Base-by-base conservation (phyloP, 345 rosid genomes). In the Citrus maxima region DNA sequence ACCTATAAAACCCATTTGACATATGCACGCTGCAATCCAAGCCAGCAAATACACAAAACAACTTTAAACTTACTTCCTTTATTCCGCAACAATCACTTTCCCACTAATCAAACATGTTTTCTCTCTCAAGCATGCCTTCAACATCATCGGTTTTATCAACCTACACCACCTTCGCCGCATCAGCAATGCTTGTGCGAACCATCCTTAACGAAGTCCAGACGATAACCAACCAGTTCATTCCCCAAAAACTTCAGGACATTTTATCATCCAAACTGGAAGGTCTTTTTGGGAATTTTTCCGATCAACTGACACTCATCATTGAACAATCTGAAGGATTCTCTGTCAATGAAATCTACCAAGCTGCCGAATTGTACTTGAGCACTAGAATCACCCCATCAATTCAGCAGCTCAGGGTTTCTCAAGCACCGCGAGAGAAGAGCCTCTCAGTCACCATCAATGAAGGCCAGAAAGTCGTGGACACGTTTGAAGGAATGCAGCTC, bases 391-490 rank as follows among this genome's bases (percentile, higher is more conserved):
- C 25, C 10, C 56, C 78, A 9, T 27, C 74, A 2, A 37, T 79
- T 42, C 9, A 66, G 12, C 73, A 56, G 68, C 67, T 79, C 22
- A 66, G 67, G 60, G 78, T 79, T 58, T 73, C 73, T n/a, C 69
- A 67, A 30, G 22, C 25, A 27, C 73, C 40, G 25, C 10, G 8
- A 54, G 78, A 79, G 67, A 73, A 37, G 73, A 24, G 58, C 38
- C n/a, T 80, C 3, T 68, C 59, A 14, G 28, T 83, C n/a, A 78
- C 74, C 9, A 71, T 83, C 14, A 30, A 68, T 40, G 73, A 49
- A 71, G 88, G 86, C 37, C 80, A 83, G 38, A 73, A 56, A 18
- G 51, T 82, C 62, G 6, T n/a, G 1, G 88, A 83, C 62, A 4
- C 55, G 3, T 83, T 76, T 25, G 77, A 82, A 76, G 84, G 81